These are phyloP conservation scores for Rhododendron kiyosumense DNA, from an alignment of 148 eudicot species.

Conservation along the genomic window DNA sequence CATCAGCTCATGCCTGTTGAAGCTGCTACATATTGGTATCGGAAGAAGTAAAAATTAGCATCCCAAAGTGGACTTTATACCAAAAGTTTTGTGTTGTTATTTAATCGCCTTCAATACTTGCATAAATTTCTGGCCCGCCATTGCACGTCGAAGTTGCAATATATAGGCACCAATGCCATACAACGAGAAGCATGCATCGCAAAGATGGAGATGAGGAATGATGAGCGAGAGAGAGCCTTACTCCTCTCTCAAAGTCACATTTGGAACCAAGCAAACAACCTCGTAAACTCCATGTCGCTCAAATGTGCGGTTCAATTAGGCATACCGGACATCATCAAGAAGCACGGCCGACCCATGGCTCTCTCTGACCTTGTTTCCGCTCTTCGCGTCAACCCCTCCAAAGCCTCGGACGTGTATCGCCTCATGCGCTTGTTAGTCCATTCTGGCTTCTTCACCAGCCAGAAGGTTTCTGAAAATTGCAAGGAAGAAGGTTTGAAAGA, in stretches of 20 bases:
- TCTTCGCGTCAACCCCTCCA: not conserved
- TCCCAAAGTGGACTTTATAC: no score
- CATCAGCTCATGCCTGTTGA: no score
- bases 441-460: conserved; percentile 1
- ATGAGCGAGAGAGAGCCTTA: not conserved
- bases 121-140: no score
- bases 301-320: conserved; percentile 3
- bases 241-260: conserved; percentile 7
- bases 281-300: not conserved
- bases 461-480: not conserved
- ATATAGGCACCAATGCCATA: not conserved
- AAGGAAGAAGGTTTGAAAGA: not conserved
- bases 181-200: not conserved
- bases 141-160: not conserved
- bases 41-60: no score
- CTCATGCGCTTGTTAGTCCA: conserved; percentile 7
- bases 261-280: not conserved
- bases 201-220: not conserved
- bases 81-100: no score
- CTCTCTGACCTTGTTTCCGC: not conserved
- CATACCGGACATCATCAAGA: conserved; percentile 5
- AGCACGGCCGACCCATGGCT: conserved; percentile 8
- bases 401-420: not conserved
- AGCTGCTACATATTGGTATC: no score
- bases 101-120: no score